A percentile compares a stretch with the other conserved stretches of the same genome.
Conservation (phyloP, 2,329 filamentous ascomycete species). For the Coniochaeta sp. region DNA sequence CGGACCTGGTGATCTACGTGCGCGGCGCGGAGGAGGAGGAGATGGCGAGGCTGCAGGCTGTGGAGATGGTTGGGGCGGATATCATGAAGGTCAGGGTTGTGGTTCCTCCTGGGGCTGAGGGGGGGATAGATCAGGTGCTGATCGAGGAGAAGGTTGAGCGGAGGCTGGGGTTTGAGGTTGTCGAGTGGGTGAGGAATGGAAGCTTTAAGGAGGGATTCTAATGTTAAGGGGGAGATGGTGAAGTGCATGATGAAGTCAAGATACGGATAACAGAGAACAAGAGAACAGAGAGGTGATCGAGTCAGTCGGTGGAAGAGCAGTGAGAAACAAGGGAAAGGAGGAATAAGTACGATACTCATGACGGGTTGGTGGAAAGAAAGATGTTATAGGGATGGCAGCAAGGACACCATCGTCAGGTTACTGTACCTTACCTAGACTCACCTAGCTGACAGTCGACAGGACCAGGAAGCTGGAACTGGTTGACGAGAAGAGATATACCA, state of each 20-base stretch:
- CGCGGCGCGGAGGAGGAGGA: conserved; percentile 27
- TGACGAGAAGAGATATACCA: too few relatives aligned
- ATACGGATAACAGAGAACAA: too few relatives aligned
- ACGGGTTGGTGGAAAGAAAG: too few relatives aligned
- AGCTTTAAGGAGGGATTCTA: conserved; percentile 26
- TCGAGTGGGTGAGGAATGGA: conserved; percentile 62
- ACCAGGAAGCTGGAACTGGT: too few relatives aligned
- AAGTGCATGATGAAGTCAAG: too few relatives aligned
- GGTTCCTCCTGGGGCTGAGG: conserved; percentile 42
- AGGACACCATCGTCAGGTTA: too few relatives aligned
- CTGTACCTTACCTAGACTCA: too few relatives aligned
- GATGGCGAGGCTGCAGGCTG: conserved; percentile 25
- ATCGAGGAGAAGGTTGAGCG: conserved; percentile 65
- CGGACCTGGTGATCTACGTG: conserved; percentile 71
- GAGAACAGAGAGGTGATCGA: background rate
- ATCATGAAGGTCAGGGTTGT: conserved; percentile 48
- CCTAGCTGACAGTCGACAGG: too few relatives aligned
- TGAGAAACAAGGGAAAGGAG: too few relatives aligned
- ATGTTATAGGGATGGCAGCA: too few relatives aligned
- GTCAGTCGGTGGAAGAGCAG: too few relatives aligned
- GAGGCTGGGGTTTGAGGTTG: conserved; percentile 77
- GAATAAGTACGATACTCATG: too few relatives aligned
- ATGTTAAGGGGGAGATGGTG: background rate
- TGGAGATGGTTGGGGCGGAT: conserved; percentile 49
- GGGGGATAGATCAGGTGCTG: conserved; percentile 38